Conservation (phyloP, 495 filamentous ascomycete species). For the Letharia columbiana region DNA sequence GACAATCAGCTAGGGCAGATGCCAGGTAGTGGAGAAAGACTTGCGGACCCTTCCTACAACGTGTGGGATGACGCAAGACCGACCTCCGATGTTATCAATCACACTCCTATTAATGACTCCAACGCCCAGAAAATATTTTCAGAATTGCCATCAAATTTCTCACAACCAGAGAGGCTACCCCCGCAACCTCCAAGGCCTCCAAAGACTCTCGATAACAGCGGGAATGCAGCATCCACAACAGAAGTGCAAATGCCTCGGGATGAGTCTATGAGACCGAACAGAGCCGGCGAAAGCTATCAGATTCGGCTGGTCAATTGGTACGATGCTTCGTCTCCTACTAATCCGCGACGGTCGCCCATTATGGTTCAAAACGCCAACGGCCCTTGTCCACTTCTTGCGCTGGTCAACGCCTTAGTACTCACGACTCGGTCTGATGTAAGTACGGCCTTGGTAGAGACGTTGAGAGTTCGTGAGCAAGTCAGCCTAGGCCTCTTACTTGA, state of each 20-base stretch:
- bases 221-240: neutral
- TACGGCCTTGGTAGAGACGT: constrained; percentile 65
- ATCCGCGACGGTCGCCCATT: constrained; percentile 58
- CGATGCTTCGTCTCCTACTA: constrained; percentile 35
- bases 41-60: neutral
- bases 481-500: constrained; percentile 50
- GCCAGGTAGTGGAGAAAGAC: neutral
- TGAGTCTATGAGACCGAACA: constrained; percentile 38
- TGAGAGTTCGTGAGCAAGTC: constrained; percentile 76
- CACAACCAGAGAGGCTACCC: neutral
- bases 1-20: neutral
- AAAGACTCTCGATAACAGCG: neutral
- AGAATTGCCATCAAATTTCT: neutral
- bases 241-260: constrained; percentile 31
- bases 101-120: neutral
- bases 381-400: constrained; percentile 83
- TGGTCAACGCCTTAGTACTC: constrained; percentile 85
- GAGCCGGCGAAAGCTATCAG: constrained; percentile 53
- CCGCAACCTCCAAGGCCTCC: constrained; percentile 6
- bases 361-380: constrained; percentile 89
- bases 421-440: constrained; percentile 56
- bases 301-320: constrained; percentile 61
- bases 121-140: neutral
- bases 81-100: neutral
- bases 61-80: neutral